Percentiles rank a stretch among this genome's conserved stretches.
These are phyloP conservation scores for Berkeleyomyces rouxiae DNA, from an alignment of 2,329 filamentous ascomycete species.

Conservation along the genomic window DNA sequence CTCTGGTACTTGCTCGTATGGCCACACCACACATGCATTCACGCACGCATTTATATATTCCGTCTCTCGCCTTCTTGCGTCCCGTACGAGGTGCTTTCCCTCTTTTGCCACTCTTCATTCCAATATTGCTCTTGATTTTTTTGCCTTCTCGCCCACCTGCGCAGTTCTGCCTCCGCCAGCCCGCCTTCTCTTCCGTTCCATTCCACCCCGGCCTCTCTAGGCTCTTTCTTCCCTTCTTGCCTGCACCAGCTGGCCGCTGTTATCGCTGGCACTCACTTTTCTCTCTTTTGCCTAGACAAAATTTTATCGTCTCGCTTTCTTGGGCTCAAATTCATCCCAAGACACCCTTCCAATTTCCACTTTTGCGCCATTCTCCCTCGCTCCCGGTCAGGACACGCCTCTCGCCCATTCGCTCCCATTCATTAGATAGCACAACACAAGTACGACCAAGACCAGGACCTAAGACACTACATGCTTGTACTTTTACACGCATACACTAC, in stretches of 20 bases:
- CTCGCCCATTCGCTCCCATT: not conserved
- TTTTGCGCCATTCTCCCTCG: not conserved
- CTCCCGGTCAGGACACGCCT: not conserved
- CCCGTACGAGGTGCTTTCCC: not conserved
- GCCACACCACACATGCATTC: not conserved
- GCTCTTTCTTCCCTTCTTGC: not conserved
- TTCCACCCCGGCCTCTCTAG: not conserved
- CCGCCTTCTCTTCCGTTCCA: not conserved
- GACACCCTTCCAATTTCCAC: conserved; percentile 3
- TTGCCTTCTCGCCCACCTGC: not conserved
- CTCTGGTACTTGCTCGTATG: not conserved
- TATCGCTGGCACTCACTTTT: not conserved
- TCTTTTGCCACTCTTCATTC: not conserved
- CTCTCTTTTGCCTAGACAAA: not conserved
- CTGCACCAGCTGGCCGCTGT: not conserved
- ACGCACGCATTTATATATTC: not conserved
- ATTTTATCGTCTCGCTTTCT: not conserved
- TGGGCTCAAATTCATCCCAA: not conserved
- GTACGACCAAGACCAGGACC: no score
- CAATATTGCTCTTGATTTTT: not conserved
- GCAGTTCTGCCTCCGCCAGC: not conserved
- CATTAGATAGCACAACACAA: not conserved
- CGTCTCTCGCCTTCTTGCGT: not conserved
- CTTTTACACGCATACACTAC: not conserved
- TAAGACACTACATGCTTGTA: not conserved